phyloP scores from a whole-genome alignment of 306 rosid genomes.

The Vicia sativa region DNA sequence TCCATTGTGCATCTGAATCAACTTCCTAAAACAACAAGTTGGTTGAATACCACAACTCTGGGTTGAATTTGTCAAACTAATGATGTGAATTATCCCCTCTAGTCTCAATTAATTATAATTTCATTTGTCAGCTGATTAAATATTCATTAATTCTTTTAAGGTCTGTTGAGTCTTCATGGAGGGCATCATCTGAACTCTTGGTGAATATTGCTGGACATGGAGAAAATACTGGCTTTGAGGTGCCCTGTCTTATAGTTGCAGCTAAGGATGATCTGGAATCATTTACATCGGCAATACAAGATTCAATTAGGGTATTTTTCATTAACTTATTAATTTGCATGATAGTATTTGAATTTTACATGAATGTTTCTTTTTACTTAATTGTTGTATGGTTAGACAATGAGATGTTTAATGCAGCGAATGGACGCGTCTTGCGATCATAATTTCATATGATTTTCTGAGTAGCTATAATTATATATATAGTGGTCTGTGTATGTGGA shows the following conservation, averaged over 20 bases:
- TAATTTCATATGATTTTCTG: slow-evolving; percentile 7
- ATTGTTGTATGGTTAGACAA: slow-evolving; percentile 20
- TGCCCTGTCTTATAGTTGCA: slow-evolving; percentile 98
- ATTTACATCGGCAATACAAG: slow-evolving; percentile 88
- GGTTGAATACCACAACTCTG: slow-evolving; percentile 13
- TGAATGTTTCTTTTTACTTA: slow-evolving; percentile 27
- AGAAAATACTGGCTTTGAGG: slow-evolving; percentile 93
- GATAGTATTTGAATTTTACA: not conserved
- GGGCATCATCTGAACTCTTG: slow-evolving; percentile 72
- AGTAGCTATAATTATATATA: not conserved
- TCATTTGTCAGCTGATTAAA: slow-evolving; percentile 30
- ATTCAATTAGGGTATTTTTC: slow-evolving; percentile 78
- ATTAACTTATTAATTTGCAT: slow-evolving; percentile 22
- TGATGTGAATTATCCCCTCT: not conserved
- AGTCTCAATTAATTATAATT: not conserved
- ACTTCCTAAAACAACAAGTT: slow-evolving; percentile 17
- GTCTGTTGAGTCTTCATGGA: slow-evolving; percentile 90
- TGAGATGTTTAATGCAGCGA: slow-evolving; percentile 22
- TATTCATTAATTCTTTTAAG: slow-evolving; percentile 54
- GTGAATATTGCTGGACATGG: slow-evolving; percentile 92
- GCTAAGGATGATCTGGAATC: slow-evolving; percentile 92
- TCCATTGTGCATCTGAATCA: slow-evolving; percentile 24
- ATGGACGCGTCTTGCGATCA: slow-evolving; percentile 21
- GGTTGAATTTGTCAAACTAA: not conserved
- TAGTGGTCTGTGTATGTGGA: not conserved